Percentiles rank a stretch among this genome's conserved stretches.
phyloP scores from a whole-genome alignment of 306 rosid species.

The Abrus precatorius region DNA sequence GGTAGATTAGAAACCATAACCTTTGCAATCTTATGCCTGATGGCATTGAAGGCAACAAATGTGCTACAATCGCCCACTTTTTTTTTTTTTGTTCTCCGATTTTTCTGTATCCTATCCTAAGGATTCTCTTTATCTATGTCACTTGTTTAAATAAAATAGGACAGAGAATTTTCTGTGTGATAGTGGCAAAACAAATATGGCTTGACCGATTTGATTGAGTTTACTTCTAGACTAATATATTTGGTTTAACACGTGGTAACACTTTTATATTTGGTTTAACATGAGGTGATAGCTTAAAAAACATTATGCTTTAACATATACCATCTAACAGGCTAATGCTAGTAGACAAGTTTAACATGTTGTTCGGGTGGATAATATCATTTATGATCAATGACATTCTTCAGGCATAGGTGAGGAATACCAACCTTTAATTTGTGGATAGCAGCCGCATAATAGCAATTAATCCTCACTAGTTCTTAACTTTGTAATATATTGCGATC shows the following conservation, averaged over 20 bases:
- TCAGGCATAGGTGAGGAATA: background rate
- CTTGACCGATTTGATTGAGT: slow-evolving; percentile 7
- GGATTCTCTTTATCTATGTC: background rate
- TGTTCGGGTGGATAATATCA: background rate
- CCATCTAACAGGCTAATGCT: background rate
- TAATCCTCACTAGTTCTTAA: slow-evolving; percentile 25
- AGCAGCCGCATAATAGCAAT: background rate
- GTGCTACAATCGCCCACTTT: background rate
- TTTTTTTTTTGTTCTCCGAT: background rate
- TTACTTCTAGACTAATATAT: background rate
- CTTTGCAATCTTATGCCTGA: background rate
- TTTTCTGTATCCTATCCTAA: background rate
- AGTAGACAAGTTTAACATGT: background rate
- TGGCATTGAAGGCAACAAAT: background rate
- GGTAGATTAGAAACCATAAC: slow-evolving; percentile 13
- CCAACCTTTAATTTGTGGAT: background rate
- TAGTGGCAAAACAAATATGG: slow-evolving; percentile 2
- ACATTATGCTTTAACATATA: background rate
- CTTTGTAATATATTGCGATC: slow-evolving; percentile 4
- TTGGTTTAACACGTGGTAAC: background rate
- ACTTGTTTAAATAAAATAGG: background rate
- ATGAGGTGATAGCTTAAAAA: background rate
- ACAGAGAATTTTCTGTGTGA: background rate
- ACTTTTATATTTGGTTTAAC: background rate
- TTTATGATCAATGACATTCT: slow-evolving; percentile 3